Percentiles rank a stretch among this genome's conserved stretches.
Conservation (phyloP, 306 rosid species). For the Dryas alaskensis region DNA sequence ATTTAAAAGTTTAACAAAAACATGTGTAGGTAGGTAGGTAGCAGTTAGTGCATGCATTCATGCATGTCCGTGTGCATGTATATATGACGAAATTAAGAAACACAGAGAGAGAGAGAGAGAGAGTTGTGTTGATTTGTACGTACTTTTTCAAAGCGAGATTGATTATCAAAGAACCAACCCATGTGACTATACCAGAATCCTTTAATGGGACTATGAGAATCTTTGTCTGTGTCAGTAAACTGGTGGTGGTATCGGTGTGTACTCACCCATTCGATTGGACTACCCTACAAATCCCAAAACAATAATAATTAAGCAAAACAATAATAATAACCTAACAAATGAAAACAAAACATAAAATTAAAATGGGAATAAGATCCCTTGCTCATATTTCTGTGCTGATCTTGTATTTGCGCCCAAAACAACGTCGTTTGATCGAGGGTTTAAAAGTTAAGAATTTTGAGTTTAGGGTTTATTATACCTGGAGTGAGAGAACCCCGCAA, state of each 20-base stretch:
- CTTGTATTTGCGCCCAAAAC: no score
- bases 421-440: no score
- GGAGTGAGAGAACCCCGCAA: slow-evolving; percentile 74
- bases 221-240: slow-evolving; percentile 71
- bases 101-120: no score
- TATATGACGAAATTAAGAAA: no score
- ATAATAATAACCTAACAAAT: background rate
- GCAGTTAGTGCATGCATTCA: no score
- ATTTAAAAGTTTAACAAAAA: background rate
- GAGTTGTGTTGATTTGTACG: background rate
- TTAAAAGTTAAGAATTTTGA: no score
- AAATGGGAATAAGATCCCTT: background rate
- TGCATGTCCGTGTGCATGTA: no score
- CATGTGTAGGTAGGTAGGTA: no score
- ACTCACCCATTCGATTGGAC: slow-evolving; percentile 86
- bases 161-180: slow-evolving; percentile 71
- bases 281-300: slow-evolving; percentile 48
- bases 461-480: slow-evolving; percentile 30
- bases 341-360: no score
- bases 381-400: no score
- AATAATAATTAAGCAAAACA: no score
- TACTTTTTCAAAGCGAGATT: slow-evolving; percentile 52
- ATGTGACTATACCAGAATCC: slow-evolving; percentile 91
- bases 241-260: slow-evolving; percentile 86
- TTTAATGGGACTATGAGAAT: slow-evolving; percentile 77